phyloP scores from a whole-genome alignment of 2,329 filamentous ascomycete genomes.

The Emericellopsis atlantica region DNA sequence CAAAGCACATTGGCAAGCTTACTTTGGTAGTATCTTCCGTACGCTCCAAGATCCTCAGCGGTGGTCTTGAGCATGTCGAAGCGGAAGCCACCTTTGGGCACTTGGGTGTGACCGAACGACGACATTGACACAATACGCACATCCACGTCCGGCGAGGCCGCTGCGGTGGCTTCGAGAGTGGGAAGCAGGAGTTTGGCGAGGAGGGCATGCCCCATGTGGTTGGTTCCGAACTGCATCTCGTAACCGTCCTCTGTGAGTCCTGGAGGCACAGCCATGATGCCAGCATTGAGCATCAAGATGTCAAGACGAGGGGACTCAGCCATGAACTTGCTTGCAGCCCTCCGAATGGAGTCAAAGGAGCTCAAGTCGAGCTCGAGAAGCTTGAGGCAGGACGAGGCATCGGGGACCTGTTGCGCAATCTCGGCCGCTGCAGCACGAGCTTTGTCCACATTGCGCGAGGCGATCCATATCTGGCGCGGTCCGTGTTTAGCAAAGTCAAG shows the following conservation, averaged over 20 bases:
- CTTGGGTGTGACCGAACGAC: not conserved
- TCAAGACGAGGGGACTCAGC: not conserved
- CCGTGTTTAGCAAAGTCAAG: conserved; percentile 3
- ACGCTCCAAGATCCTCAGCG: conserved; percentile 5
- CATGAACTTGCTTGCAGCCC: not conserved
- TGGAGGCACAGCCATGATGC: conserved; percentile 15
- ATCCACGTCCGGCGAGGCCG: not conserved
- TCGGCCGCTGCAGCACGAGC: conserved; percentile 28
- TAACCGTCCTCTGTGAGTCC: conserved; percentile 18
- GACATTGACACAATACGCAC: not conserved
- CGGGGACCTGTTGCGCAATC: conserved; percentile 23
- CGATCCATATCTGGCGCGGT: conserved; percentile 4
- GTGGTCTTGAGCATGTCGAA: conserved; percentile 10
- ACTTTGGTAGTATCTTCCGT: conserved; percentile 10
- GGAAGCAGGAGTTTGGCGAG: conserved; percentile 19
- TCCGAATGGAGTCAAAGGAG: conserved; percentile 21
- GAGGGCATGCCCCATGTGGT: conserved; percentile 18
- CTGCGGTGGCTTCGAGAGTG: conserved; percentile 6
- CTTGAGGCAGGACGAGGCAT: not conserved
- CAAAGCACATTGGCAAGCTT: conserved; percentile 13
- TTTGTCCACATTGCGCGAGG: conserved; percentile 28
- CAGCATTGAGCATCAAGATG: conserved; percentile 6
- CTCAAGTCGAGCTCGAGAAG: conserved; percentile 31
- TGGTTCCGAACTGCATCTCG: conserved; percentile 21
- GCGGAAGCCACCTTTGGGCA: conserved; percentile 4